Percentiles rank a stretch among this genome's conserved stretches.
Conservation (phyloP, 192 early-diverging fungal species). For the Lobosporangium transversale region DNA sequence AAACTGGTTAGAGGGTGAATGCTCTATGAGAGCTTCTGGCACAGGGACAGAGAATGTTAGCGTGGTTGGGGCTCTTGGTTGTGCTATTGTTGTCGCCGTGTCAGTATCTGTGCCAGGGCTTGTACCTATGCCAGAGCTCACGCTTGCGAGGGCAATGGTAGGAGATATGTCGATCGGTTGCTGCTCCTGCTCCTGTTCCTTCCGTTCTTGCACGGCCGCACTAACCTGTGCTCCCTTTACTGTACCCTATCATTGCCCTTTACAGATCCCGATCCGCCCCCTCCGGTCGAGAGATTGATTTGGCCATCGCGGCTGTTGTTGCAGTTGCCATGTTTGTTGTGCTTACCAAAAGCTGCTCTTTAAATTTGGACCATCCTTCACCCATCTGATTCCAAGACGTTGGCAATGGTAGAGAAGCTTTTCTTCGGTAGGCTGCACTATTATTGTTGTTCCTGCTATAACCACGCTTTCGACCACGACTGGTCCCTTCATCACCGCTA, state of each 20-base stretch:
- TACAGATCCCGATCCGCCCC: too few relatives aligned
- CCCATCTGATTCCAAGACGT: slow-evolving; percentile 9
- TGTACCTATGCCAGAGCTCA: too few relatives aligned
- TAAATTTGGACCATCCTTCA: slow-evolving; percentile 7
- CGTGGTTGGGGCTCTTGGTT: too few relatives aligned
- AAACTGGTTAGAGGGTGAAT: not conserved
- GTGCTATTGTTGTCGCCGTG: too few relatives aligned
- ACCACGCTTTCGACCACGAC: not conserved
- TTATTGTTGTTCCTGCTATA: too few relatives aligned
- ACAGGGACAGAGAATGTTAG: too few relatives aligned
- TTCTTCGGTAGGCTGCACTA: not conserved
- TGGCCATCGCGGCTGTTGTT: not conserved
- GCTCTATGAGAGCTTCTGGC: too few relatives aligned
- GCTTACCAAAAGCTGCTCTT: slow-evolving; percentile 8
- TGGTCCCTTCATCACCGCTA: not conserved
- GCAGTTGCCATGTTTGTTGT: not conserved
- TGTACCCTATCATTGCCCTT: not conserved
- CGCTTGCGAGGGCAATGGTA: too few relatives aligned
- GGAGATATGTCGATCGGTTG: too few relatives aligned
- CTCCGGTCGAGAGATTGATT: too few relatives aligned
- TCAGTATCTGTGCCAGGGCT: too few relatives aligned
- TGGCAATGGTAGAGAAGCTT: not conserved
- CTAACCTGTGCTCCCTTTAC: not conserved
- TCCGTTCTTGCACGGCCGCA: not conserved
- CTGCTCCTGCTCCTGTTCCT: not conserved